A percentile compares a stretch with the other conserved stretches of the same genome.
Conservation (phyloP, 1,139 yeast genomes). For the Suhomyces anneliseae region DNA sequence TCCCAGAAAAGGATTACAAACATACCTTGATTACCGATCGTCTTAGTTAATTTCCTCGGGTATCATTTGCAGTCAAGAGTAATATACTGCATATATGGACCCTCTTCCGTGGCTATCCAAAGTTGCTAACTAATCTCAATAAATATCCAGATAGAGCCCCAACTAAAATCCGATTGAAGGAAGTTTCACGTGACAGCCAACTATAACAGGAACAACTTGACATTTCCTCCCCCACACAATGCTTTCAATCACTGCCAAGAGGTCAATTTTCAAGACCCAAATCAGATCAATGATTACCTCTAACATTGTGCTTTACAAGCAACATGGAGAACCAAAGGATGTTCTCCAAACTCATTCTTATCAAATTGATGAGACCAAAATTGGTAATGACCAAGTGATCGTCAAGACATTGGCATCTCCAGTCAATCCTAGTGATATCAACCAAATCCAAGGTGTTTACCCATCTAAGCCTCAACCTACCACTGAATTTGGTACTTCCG, state of each 20-base stretch:
- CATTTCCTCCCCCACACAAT: background rate
- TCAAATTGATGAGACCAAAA: slow-evolving; percentile 47
- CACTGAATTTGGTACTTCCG: slow-evolving; percentile 44
- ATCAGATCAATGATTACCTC: slow-evolving; percentile 49
- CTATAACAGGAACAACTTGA: background rate
- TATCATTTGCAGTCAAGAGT: no score
- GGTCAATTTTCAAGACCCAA: slow-evolving; percentile 13
- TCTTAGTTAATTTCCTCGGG: no score
- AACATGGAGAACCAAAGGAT: slow-evolving; percentile 61
- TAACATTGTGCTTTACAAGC: slow-evolving; percentile 56
- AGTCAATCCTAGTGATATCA: slow-evolving; percentile 87
- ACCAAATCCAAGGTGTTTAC: slow-evolving; percentile 90
- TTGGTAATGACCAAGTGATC: slow-evolving; percentile 47
- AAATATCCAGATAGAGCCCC: no score
- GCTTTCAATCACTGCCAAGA: slow-evolving; percentile 6
- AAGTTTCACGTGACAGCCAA: background rate
- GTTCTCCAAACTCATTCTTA: slow-evolving; percentile 54
- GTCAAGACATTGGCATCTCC: slow-evolving; percentile 80
- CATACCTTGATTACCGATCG: no score
- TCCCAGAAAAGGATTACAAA: no score
- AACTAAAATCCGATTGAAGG: background rate
- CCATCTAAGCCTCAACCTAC: slow-evolving; percentile 76
- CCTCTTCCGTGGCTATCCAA: no score
- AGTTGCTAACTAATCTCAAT: no score
- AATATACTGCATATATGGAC: no score